Evolutionary conservation across 805 yeast genomes (phyloP), one percentile per base, ranked within the genome.

Genomic region (Peterozyma xylosa): DNA sequence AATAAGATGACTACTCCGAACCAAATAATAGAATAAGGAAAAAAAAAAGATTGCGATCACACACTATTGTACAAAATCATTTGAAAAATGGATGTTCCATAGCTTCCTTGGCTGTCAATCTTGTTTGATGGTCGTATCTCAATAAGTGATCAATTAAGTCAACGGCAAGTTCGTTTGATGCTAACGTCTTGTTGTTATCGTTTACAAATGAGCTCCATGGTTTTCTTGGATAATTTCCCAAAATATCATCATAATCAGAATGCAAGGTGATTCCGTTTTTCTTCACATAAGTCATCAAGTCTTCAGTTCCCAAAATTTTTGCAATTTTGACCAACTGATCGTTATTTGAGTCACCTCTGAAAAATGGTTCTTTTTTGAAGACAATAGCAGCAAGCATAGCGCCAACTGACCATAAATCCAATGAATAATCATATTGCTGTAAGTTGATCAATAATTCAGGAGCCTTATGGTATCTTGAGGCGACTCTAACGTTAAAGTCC

Each of bases 371-470:
- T 60, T 82, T 85, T 58, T 84, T 82, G 69, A 90, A 90, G 27
- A 89, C 78, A 59, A 90, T 85, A 5, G 96, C 85, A 5, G 96
- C 96, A 48, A 89, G 64, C 78, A 88, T 88, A 35, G 96, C 90
- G 37, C 97, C 97, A 45, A 86, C 83, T 1, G 96, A 86, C 97
- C 97, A 90, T 55, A 90, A 62, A 62, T 90, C 97, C 43, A 90
- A 71, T 9, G 96, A 86, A 62, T 90, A 90, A 63, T 90, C 96
- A 61, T 90, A 90, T 66, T 80, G 83, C 58, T 85, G 85, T 57
- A 83, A 80, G 60, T 89, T 90, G 18, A 89, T 88, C 48, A 90
- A 69, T 46, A 90, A 66, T 59, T 90, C 97, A 3, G 97, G 97
- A 3, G 96, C 96, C 63, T 90, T 90, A 63, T 84, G 90, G 60